Base-by-base conservation (phyloP, 2,329 filamentous ascomycete genomes). In the Hymenoscyphus salicellus region DNA sequence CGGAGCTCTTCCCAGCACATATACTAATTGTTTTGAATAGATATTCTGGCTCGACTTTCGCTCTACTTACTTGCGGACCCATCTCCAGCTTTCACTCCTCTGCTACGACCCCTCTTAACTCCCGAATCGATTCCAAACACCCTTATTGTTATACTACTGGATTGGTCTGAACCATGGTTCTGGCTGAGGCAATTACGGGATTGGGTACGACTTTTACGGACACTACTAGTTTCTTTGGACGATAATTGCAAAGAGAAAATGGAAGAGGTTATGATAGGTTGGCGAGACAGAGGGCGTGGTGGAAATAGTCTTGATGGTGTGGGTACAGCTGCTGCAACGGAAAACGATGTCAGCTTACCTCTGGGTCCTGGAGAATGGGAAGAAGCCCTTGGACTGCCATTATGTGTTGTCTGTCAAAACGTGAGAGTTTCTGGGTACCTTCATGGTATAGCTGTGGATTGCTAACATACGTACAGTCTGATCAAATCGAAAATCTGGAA, bases 351-450 rank as follows among this genome's bases (percentile, higher is more conserved):
- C 30, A 86, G 87, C 56, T 82, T 96, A 67, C 93, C 93, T 0
- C 78, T 94, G 1, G 93, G 93, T 0, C 91, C 91, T 0, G 93
- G 94, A 62, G 93, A 97, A 78, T 97, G 93, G 92, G 92, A 96
- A 68, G 93, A 96, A 73, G 91, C 89, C 5, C 79, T 97, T 8
- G 93, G 93, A 0, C 79, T 99, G 63, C 92, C 93, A 0, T 81
- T 99, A 43, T 96, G 92, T 74, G 90, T 99, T 8, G 93, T 98
- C n/a, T 97, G 94, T 75, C 93, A 98, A 77, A 95, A 96, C 76
- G 93, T 93, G 77, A 78, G 86, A 41, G 11, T 10, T 77, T 32
- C 7, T 11, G 20, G 4, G 1, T 49, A 52, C 20, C 23, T 20
- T 3, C 20, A 11, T 52, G 46, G 20, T 23, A 52, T 16, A 26